Evolutionary conservation across 2,329 filamentous ascomycete species (phyloP).

Genomic region (Neonectria sp.): DNA sequence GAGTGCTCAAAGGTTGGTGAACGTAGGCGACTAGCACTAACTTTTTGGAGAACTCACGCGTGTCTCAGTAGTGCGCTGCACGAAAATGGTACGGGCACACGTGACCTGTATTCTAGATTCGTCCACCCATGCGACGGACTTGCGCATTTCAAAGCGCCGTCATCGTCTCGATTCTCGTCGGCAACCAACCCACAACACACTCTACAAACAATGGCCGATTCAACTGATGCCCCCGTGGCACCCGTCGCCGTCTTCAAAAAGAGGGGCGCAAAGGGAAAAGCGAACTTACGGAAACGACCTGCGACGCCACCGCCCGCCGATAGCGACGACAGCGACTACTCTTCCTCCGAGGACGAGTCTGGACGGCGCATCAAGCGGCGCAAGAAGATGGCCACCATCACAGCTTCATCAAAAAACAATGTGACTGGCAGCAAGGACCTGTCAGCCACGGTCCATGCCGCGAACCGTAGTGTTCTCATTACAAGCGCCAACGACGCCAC

Average conservation of each 20-base stretch:
- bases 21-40: too few species aligned
- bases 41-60: too few species aligned
- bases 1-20: too few species aligned
- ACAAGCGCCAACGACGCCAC: conserved; percentile 87
- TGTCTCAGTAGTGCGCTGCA: too few species aligned
- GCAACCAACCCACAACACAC: background rate
- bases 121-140: background rate
- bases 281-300: conserved; percentile 85
- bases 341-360: conserved; percentile 82
- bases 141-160: conserved; percentile 8
- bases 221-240: conserved; percentile 50
- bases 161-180: background rate
- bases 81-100: background rate
- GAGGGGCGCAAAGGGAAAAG: conserved; percentile 81
- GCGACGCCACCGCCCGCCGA: conserved; percentile 81
- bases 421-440: conserved; percentile 55
- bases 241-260: conserved; percentile 87
- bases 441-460: conserved; percentile 68
- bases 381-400: conserved; percentile 77
- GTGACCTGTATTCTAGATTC: conserved; percentile 3
- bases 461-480: conserved; percentile 75
- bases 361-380: conserved; percentile 86
- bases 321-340: conserved; percentile 74
- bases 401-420: conserved; percentile 71
- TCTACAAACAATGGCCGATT: conserved; percentile 38